These are phyloP conservation scores for Helotiales sp. DNA, from an alignment of 2,329 filamentous ascomycete genomes.

Conservation along the genomic window DNA sequence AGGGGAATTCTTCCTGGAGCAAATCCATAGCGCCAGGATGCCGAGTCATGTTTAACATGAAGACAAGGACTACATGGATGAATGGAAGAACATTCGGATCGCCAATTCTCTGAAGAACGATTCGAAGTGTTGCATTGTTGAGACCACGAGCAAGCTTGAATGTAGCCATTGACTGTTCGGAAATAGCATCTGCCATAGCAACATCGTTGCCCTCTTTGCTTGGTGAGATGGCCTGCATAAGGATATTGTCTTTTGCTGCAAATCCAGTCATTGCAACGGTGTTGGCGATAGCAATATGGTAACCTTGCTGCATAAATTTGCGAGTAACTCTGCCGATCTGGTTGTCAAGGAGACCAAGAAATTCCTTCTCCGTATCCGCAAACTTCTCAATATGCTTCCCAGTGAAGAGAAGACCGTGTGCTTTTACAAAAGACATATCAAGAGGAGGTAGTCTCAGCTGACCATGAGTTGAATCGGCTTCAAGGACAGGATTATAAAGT, in stretches of 20 bases:
- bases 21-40: constrained; percentile 22
- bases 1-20: constrained; percentile 27
- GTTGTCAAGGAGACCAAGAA: constrained; percentile 53
- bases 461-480: constrained; percentile 36
- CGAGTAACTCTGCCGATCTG: constrained; percentile 55
- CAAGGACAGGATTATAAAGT: constrained; percentile 61
- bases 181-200: neutral
- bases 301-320: constrained; percentile 46
- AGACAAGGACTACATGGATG: constrained; percentile 31
- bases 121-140: constrained; percentile 21
- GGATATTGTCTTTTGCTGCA: constrained; percentile 29
- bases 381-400: constrained; percentile 49
- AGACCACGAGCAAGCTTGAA: constrained; percentile 28
- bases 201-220: constrained; percentile 16
- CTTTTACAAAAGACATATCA: constrained; percentile 62
- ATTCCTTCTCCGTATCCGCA: constrained; percentile 45
- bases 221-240: constrained; percentile 27
- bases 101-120: constrained; percentile 27
- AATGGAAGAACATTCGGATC: constrained; percentile 33
- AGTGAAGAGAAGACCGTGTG: constrained; percentile 65
- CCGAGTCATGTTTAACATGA: constrained; percentile 25
- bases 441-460: constrained; percentile 43
- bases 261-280: constrained; percentile 33
- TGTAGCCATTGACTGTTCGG: neutral
- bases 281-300: constrained; percentile 55